These are phyloP conservation scores for Talaromyces verruculosus DNA, from an alignment of 2,329 filamentous ascomycete genomes.

Conservation along the genomic window DNA sequence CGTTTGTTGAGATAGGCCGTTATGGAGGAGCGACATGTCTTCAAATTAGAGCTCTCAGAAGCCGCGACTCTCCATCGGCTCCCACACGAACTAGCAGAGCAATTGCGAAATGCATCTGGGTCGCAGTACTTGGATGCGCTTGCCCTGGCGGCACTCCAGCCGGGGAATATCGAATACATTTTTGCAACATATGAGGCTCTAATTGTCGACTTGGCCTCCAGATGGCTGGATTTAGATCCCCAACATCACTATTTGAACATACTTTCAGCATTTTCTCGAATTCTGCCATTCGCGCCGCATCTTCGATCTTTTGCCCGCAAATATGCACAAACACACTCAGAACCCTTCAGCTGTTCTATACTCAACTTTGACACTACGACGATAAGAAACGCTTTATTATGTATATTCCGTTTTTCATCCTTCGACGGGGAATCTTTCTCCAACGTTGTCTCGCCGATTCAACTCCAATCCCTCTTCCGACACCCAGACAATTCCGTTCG, in stretches of 20 bases:
- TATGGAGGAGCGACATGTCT: constrained; percentile 41
- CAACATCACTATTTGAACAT: constrained; percentile 43
- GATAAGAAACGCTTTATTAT: constrained; percentile 58
- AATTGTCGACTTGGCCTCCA: constrained; percentile 78
- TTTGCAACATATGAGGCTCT: constrained; percentile 72
- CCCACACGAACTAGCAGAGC: constrained; percentile 67
- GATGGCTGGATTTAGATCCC: constrained; percentile 61
- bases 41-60: constrained; percentile 57
- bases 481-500: constrained; percentile 61
- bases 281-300: constrained; percentile 79
- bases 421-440: constrained; percentile 71
- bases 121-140: constrained; percentile 70
- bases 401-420: constrained; percentile 75
- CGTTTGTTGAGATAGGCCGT: constrained; percentile 33
- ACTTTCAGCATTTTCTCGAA: constrained; percentile 72
- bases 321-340: constrained; percentile 37
- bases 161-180: constrained; percentile 68
- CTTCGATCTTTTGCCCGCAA: constrained; percentile 70
- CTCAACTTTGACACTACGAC: constrained; percentile 39
- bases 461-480: constrained; percentile 68
- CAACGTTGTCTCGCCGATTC: constrained; percentile 62
- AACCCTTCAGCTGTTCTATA: constrained; percentile 34
- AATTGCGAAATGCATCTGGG: constrained; percentile 64
- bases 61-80: constrained; percentile 56
- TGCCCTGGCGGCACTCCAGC: constrained; percentile 66